Percentiles rank a stretch among this genome's conserved stretches.
Evolutionary conservation across 2,329 filamentous ascomycete genomes (phyloP).

Genomic region (Coniochaeta sp.): DNA sequence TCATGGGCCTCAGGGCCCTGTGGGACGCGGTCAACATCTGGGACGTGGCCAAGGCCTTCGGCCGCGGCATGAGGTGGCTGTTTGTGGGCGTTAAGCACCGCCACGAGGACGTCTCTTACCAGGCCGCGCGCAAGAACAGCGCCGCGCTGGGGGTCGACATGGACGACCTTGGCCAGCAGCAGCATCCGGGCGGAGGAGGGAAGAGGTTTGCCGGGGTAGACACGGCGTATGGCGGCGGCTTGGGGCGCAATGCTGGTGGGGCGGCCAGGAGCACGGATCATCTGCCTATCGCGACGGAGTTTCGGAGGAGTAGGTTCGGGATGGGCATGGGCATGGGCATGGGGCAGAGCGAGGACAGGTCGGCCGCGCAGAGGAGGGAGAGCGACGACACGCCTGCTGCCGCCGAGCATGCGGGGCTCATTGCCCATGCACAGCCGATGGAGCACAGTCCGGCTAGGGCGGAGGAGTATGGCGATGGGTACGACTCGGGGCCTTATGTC

Average conservation of each 20-base stretch:
- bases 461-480: constrained; percentile 9
- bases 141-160: constrained; percentile 21
- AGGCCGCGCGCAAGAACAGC: constrained; percentile 21
- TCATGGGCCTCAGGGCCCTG: constrained; percentile 57
- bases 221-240: constrained; percentile 4
- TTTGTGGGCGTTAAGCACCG: constrained; percentile 63
- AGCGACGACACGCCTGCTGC: constrained; percentile 3
- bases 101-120: constrained; percentile 43
- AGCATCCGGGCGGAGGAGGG: constrained; percentile 14
- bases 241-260: constrained; percentile 13
- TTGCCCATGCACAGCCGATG: constrained; percentile 27
- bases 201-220: constrained; percentile 7
- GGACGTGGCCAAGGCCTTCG: constrained; percentile 76
- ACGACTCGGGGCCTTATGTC: constrained; percentile 12
- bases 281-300: constrained; percentile 29
- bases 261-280: constrained; percentile 28
- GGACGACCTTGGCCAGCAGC: constrained; percentile 22
- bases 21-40: constrained; percentile 69
- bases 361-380: not conserved
- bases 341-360: not conserved
- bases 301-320: constrained; percentile 22
- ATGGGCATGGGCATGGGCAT: too few relatives aligned
- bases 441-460: constrained; percentile 11
- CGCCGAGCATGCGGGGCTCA: constrained; percentile 20
- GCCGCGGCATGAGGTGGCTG: constrained; percentile 72